Base-by-base conservation (phyloP, 208 protist genomes). In the Leishmania tarentolae region DNA sequence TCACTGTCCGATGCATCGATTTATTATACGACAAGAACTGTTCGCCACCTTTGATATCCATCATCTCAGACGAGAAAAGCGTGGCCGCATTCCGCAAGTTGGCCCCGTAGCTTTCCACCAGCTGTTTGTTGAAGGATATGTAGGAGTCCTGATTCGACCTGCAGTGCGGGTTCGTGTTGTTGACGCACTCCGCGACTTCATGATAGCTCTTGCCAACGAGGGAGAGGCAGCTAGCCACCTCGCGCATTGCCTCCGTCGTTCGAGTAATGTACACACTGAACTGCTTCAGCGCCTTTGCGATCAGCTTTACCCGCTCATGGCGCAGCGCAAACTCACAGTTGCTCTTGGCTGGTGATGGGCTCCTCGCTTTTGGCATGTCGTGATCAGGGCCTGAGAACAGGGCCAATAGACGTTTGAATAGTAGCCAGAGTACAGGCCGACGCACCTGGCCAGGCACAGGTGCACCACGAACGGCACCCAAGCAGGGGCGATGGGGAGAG, bases 281-380 rank as follows among this genome's bases (percentile, higher is more conserved):
- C 40, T 87, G 73, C 40, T 87, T 85, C 35, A 94, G 56, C 9
- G 87, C 71, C n/a, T 79, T 83, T 31, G 47, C 59, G 61, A 91
- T 81, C 3, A 86, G 69, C 86, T 85, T 85, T 70, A 85, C 87
- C 19, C 87, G 88, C 40, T 92, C 84, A 71, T 90, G 75, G 68
- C 84, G 83, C 15, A 89, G 83, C 28, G 86, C 75, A 63, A 94
- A 91, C 61, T 94, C 89, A 53, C 83, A 86, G 71, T 89, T 83
- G 75, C 73, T 81, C 76, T 85, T 87, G 15, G 77, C 70, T 3
- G 88, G 86, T 15, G 88, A 88, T 2, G 82, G 79, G 65, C 88
- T 92, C 70, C 74, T 80, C 7, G 9, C 24, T 13, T 13, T 72
- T 35, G n/a, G 63, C 75, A 83, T 71, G 50, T 65, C 68, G 53